These are phyloP conservation scores for Incumbomyces lentus DNA, from an alignment of 2,329 filamentous ascomycete species.

Conservation along the genomic window DNA sequence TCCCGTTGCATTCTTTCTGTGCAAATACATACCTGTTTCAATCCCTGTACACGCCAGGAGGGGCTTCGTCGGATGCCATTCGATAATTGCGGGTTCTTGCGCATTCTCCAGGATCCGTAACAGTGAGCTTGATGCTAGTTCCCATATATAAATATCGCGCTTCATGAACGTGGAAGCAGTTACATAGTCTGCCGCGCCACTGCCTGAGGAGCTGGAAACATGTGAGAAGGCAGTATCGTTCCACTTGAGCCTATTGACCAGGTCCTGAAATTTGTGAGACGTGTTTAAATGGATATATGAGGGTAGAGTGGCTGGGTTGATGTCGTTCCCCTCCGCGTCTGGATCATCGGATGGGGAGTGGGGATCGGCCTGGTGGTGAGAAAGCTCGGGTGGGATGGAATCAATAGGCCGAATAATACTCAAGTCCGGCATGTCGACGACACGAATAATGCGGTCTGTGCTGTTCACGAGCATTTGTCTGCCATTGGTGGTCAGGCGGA, in stretches of 20 bases:
- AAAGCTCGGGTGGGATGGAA: slow-evolving; percentile 8
- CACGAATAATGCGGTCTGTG: slow-evolving; percentile 88
- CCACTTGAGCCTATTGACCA: slow-evolving; percentile 90
- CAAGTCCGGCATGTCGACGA: slow-evolving; percentile 76
- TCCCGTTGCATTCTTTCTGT: too few relatives aligned
- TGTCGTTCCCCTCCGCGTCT: slow-evolving; percentile 33
- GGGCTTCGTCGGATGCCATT: slow-evolving; percentile 84
- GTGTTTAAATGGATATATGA: slow-evolving; percentile 72
- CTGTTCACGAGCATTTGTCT: slow-evolving; percentile 84
- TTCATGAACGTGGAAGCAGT: slow-evolving; percentile 97
- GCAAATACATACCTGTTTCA: slow-evolving; percentile 46
- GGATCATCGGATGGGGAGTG: slow-evolving; percentile 35
- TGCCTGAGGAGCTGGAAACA: slow-evolving; percentile 11
- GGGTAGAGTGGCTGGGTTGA: slow-evolving; percentile 50
- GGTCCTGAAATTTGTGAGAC: slow-evolving; percentile 96
- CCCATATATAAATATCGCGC: slow-evolving; percentile 62
- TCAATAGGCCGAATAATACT: slow-evolving; percentile 25
- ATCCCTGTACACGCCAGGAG: slow-evolving; percentile 84
- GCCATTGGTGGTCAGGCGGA: slow-evolving; percentile 75
- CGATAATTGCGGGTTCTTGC: slow-evolving; percentile 90
- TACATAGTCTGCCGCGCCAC: slow-evolving; percentile 63
- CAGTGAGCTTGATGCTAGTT: slow-evolving; percentile 81
- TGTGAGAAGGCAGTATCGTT: slow-evolving; percentile 88
- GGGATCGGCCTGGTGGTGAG: not conserved
- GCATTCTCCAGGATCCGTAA: slow-evolving; percentile 96